These are phyloP conservation scores for Ogataea nonfermentans DNA, from an alignment of 805 yeast species.

Conservation along the genomic window DNA sequence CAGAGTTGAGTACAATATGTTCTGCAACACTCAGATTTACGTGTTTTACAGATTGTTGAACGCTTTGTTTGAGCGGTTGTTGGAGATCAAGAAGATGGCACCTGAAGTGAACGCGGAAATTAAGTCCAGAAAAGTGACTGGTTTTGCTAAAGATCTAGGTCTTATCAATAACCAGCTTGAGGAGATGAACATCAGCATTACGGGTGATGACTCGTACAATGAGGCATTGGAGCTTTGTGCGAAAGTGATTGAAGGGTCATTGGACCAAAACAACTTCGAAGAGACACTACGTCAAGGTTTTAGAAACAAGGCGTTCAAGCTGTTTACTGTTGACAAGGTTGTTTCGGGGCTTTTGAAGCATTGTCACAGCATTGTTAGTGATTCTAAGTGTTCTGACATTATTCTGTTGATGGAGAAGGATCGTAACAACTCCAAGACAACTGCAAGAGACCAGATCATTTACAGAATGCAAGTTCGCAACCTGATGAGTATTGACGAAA, in stretches of 20 bases:
- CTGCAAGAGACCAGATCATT: conserved; percentile 83
- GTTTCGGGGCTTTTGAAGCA: conserved; percentile 82
- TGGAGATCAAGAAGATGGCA: conserved; percentile 72
- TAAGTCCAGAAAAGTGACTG: conserved; percentile 56
- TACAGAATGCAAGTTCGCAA: conserved; percentile 86
- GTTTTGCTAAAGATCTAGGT: conserved; percentile 85
- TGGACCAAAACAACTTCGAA: conserved; percentile 94
- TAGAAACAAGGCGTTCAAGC: conserved; percentile 86
- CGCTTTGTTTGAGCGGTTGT: conserved; percentile 74
- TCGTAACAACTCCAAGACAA: conserved; percentile 58
- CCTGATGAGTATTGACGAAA: conserved; percentile 77
- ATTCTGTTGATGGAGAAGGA: conserved; percentile 80
- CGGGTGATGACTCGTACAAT: conserved; percentile 66
- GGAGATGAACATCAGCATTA: conserved; percentile 74
- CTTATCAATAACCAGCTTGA: conserved; percentile 76
- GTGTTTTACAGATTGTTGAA: conserved; percentile 85
- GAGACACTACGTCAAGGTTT: conserved; percentile 94
- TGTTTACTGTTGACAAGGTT: conserved; percentile 91
- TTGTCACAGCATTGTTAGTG: conserved; percentile 79
- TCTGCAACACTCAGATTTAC: conserved; percentile 85
- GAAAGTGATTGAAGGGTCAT: conserved; percentile 78
- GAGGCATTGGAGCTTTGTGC: conserved; percentile 78
- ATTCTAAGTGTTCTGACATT: conserved; percentile 76
- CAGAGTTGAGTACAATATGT: conserved; percentile 68
- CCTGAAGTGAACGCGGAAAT: conserved; percentile 72